Evolutionary conservation across 768 basidiomycete genomes (phyloP).

Genomic region (Harrya chromipes): DNA sequence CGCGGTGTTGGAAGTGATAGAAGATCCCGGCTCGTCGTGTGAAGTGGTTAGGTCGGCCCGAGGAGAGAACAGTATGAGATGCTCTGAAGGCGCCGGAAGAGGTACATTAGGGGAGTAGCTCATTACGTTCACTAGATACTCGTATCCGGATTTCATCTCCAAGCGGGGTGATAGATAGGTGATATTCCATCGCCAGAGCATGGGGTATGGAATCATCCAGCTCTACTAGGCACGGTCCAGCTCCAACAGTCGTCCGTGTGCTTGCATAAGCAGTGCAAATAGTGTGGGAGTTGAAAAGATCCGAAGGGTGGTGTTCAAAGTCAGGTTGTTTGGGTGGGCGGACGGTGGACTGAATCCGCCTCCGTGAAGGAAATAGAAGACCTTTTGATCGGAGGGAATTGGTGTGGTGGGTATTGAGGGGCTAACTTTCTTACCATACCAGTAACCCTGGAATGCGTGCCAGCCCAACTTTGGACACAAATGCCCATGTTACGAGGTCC

Average conservation of each 20-base stretch:
- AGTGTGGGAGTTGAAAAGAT: too few relatives aligned
- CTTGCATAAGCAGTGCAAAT: too few relatives aligned
- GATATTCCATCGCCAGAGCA: conserved; percentile 67
- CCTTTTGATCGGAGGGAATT: conserved; percentile 49
- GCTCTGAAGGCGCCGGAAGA: conserved; percentile 45
- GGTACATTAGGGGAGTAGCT: conserved; percentile 46
- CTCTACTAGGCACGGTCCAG: conserved; percentile 42
- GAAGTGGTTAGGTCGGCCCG: conserved; percentile 48
- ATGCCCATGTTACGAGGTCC: conserved; percentile 26
- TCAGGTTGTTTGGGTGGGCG: conserved; percentile 53
- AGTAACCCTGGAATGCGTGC: conserved; percentile 55
- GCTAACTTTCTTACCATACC: conserved; percentile 44
- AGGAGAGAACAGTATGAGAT: conserved; percentile 53
- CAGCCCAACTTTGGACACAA: conserved; percentile 37
- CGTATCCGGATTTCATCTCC: conserved; percentile 55
- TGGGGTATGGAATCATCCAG: conserved; percentile 44
- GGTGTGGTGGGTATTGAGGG: conserved; percentile 32
- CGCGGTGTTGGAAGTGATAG: conserved; percentile 37
- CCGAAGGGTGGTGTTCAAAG: conserved; percentile 43
- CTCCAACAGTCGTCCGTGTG: too few relatives aligned
- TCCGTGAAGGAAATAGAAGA: conserved; percentile 63
- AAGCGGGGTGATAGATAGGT: conserved; percentile 51
- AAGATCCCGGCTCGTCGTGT: conserved; percentile 38
- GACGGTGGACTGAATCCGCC: conserved; percentile 54
- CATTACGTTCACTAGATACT: conserved; percentile 57